Evolutionary conservation across 805 yeast species (phyloP), one percentile per base, ranked within the genome.

Genomic region (Candida montana): DNA sequence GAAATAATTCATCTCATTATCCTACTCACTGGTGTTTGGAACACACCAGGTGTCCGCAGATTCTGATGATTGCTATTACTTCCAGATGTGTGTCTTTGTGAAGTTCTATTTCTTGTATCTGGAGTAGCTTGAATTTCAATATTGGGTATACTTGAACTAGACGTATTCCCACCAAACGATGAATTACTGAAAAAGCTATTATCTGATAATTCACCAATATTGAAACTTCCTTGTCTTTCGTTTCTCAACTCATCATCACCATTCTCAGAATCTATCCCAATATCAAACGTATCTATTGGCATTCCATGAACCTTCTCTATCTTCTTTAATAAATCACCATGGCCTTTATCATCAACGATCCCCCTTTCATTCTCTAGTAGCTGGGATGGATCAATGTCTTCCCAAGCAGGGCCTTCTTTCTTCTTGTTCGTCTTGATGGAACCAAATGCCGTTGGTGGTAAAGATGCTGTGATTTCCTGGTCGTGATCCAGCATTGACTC

Each of bases 311-410:
- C 13, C 15, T 20, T 39, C 21, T 53, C 51, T 15, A 51, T 18
- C 28, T 38, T 47, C 20, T 46, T 46, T 40, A 54, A 44, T 3
- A 49, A 16, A 33, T 50, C 46, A 12, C 37, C 31, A n/a, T 37
- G 29, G 2, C 33, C 28, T 16, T 24, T 19, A 18, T 47, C 49
- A 21, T 45, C 28, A 1, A 36, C 19, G 10, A 26, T 37, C 6
- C 45, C 48, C 11, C 39, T 42, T 44, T 51, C 57, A 19, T 53
- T 59, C 20, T 47, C 39, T 15, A 59, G 35, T 18, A 59, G 48
- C 31, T 44, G 46, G 5, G 50, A 50, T 3, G 56, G 43, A 19
- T 58, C 58, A 13, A 57, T 37, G 36, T 59, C 62, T 39, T 55
- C 55, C 62, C 63, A 60, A 2, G 44, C 47, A 1, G 49, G 33